These are phyloP conservation scores for Claviceps fusiformis DNA, from an alignment of 2,329 filamentous ascomycete genomes.

Conservation along the genomic window DNA sequence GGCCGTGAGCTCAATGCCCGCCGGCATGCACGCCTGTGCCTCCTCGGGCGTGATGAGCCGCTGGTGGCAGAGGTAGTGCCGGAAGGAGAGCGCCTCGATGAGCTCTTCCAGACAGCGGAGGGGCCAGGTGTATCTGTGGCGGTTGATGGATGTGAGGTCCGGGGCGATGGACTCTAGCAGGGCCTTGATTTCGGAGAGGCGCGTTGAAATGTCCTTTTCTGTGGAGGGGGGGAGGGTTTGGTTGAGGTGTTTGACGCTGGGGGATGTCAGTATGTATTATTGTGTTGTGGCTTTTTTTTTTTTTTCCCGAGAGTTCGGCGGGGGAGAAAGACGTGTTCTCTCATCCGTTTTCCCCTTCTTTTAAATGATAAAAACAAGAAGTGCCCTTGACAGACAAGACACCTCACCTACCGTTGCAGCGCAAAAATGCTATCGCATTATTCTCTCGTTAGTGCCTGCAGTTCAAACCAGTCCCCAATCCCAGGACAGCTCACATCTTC, in stretches of 20 bases:
- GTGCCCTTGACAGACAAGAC: no score
- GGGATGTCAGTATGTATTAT: neutral
- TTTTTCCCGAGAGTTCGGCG: no score
- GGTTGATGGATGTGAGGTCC: constrained; percentile 68
- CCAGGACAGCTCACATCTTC: constrained; percentile 59
- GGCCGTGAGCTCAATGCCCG: constrained; percentile 51
- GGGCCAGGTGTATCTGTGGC: constrained; percentile 66
- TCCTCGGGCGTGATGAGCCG: constrained; percentile 56
- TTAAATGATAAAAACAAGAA: no score
- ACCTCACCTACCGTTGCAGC: constrained; percentile 21
- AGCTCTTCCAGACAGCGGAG: constrained; percentile 87
- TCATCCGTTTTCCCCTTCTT: no score
- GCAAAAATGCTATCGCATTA: constrained; percentile 22
- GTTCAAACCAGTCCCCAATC: neutral
- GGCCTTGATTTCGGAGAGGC: constrained; percentile 55
- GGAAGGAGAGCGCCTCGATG: constrained; percentile 80
- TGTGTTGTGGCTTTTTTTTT: neutral
- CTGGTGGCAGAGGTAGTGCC: constrained; percentile 73
- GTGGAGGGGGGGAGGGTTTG: constrained; percentile 54
- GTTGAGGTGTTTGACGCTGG: constrained; percentile 50
- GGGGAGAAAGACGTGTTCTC: no score
- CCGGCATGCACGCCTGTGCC: constrained; percentile 33
- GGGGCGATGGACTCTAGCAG: constrained; percentile 54
- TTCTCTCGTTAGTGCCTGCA: neutral
- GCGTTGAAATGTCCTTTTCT: constrained; percentile 53